Evolutionary conservation across 306 rosid species (phyloP), one percentile per base, ranked within the genome.

Genomic region (Alnus glutinosa): DNA sequence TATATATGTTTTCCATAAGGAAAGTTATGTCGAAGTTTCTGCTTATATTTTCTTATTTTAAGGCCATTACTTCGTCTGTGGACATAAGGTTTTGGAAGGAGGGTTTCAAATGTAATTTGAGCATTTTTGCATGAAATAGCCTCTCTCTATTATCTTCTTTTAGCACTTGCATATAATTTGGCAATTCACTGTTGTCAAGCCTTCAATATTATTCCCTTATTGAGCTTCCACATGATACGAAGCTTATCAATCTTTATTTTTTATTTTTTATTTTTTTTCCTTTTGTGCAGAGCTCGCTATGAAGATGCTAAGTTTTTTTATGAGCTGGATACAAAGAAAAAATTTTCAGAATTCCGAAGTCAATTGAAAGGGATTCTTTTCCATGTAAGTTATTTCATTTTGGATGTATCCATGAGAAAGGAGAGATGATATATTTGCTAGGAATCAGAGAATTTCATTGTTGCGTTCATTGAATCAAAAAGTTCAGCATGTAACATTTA

Each of bases 271-370:
- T 54, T 76, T 39, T 78, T 48, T 48, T 9, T 48, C 14, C 7
- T 42, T 49, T 51, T 86, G 69, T 92, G 87, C 89, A 94, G 97
- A 81, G 97, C 98, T 72, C 95, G 97, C 75, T 94, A 90, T 81
- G 97, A 94, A 88, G 98, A 94, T 92, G 98, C 98, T 1, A 94
- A 92, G 75, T 94, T 94, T 88, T 94, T 94, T 86, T 94, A 94
- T 62, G 92, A 85, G 90, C 77, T 87, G 83, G 97, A 94, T 81
- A 89, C 91, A 8, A 79, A 82, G 16, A 94, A 91, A 88, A 87
- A 75, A 71, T 85, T 94, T 83, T 85, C 90, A 46, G 97, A 94
- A 80, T 92, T 92, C 70, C 89, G 90, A 73, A 80, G 86, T 80
- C 90, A 89, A 87, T 89, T 94, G 75, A 91, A 82, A 57, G 90